Conservation (phyloP, 192 early-diverging fungal genomes). For the Thoreauomyces humboldtii region DNA sequence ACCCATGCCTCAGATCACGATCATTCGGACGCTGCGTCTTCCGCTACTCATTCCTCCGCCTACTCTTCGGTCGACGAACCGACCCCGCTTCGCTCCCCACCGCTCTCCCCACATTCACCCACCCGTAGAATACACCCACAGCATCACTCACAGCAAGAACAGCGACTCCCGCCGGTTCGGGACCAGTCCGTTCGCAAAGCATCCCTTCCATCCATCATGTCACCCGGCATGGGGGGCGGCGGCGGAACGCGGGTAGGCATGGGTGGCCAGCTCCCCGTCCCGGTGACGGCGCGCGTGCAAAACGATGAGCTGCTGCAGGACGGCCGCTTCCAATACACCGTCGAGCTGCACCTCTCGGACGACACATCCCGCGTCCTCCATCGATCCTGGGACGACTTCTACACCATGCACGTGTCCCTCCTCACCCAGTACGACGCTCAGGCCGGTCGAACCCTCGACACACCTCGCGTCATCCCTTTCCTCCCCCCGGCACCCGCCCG, state of each 20-base stretch:
- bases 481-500: constrained; percentile 17
- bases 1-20: background rate
- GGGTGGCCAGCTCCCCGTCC: constrained; percentile 1
- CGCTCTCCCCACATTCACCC: too few relatives aligned
- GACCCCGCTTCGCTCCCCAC: too few relatives aligned
- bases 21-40: background rate
- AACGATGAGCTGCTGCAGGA: constrained; percentile 8
- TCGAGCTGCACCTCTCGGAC: constrained; percentile 31
- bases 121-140: background rate
- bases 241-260: constrained; percentile 10
- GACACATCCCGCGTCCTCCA: constrained; percentile 19
- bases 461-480: constrained; percentile 35
- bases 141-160: constrained; percentile 4
- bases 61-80: constrained; percentile 4
- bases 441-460: constrained; percentile 23
- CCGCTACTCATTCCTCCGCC: background rate
- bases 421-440: constrained; percentile 41
- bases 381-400: constrained; percentile 43
- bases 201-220: too few relatives aligned
- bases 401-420: constrained; percentile 41
- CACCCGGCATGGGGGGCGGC: too few relatives aligned
- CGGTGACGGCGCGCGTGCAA: constrained; percentile 20
- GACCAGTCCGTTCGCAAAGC: too few relatives aligned
- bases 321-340: constrained; percentile 30
- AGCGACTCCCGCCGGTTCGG: too few relatives aligned